Evolutionary conservation across 1,139 yeast species (phyloP).

Genomic region (Saccharomyces hybrid): DNA sequence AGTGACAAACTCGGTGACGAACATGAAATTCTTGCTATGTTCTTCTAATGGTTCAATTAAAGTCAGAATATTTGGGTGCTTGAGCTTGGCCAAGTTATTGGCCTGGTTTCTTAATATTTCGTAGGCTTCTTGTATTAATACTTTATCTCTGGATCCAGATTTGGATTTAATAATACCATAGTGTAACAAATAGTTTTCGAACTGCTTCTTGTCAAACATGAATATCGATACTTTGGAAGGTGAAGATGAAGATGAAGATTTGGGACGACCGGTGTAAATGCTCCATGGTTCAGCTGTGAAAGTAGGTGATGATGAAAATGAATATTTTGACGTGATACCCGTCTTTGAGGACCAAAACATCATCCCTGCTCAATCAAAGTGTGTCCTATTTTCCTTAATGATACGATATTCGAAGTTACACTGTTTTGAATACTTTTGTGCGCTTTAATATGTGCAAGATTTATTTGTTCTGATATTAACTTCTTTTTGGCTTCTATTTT

Average conservation of each 20-base stretch:
- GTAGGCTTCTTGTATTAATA: conserved; percentile 36
- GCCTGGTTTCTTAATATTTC: conserved; percentile 50
- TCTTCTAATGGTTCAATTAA: conserved; percentile 85
- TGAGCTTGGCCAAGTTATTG: conserved; percentile 63
- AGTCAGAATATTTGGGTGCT: conserved; percentile 81
- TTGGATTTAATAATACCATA: conserved; percentile 41
- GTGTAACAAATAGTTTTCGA: conserved; percentile 49
- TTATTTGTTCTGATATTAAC: not conserved
- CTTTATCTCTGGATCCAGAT: conserved; percentile 29
- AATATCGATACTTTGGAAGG: conserved; percentile 64
- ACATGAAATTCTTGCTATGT: conserved; percentile 64
- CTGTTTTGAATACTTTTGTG: not conserved
- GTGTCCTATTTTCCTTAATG: not conserved
- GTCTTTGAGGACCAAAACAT: conserved; percentile 38
- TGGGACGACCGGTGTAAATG: conserved; percentile 73
- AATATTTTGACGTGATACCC: conserved; percentile 68
- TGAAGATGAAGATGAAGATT: conserved; percentile 30
- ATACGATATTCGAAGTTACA: not conserved
- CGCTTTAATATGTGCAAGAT: not conserved
- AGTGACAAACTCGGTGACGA: conserved; percentile 76
- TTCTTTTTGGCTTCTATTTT: not conserved
- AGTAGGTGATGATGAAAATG: conserved; percentile 64
- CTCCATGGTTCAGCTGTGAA: conserved; percentile 81
- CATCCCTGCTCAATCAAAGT: conserved; percentile 6
- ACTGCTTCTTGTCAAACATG: conserved; percentile 74